Evolutionary conservation across 345 rosid genomes (phyloP), one percentile per base, ranked within the genome.

Genomic region (Salix caprea): DNA sequence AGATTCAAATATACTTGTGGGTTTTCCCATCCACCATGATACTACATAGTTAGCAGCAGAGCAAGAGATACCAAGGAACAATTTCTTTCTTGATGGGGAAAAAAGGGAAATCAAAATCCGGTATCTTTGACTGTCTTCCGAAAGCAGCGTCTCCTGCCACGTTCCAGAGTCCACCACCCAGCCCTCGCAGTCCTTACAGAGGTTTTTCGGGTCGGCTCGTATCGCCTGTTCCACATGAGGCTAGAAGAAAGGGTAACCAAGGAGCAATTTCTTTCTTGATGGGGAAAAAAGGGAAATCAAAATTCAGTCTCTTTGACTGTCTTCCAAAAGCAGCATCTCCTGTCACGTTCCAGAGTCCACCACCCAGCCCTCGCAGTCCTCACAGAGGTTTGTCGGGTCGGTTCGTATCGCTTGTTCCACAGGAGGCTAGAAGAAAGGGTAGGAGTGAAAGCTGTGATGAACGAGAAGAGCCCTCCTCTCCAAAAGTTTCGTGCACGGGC

Each of bases 401-500:
- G 3, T 26, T 64, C 13, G 71, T 71, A 0, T 82, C 86, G 0
- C 76, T 81, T 42, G 72, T 84, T 67, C 89, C 89, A 0, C 72
- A 37, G 54, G 89, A 86, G 36, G 83, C 79, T n/a, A 76, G 81
- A 11, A 69, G 87, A 28, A 73, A 68, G 67, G 81, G 48, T 14
- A 79, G 82, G 58, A 76, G 52, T 14, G 76, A 70, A 26, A 88
- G 86, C 72, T 84, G 84, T 23, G 82, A 83, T 1, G 84, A 83
- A 0, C 77, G 78, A n/a, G 72, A 78, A 32, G 86, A 88, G 39
- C 91, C 89, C 3, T 61, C 71, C 28, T 86, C 88, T 4, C 91
- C 85, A 16, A 70, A 69, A 37, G 83, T 86, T 14, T 88, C 87
- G 0, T 88, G 88, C 79, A 72, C 76, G 15, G 89, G 91, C 62